A percentile compares a stretch with the other conserved stretches of the same genome.
phyloP scores from a whole-genome alignment of 495 filamentous ascomycete genomes.

The Penicillium paxilli region DNA sequence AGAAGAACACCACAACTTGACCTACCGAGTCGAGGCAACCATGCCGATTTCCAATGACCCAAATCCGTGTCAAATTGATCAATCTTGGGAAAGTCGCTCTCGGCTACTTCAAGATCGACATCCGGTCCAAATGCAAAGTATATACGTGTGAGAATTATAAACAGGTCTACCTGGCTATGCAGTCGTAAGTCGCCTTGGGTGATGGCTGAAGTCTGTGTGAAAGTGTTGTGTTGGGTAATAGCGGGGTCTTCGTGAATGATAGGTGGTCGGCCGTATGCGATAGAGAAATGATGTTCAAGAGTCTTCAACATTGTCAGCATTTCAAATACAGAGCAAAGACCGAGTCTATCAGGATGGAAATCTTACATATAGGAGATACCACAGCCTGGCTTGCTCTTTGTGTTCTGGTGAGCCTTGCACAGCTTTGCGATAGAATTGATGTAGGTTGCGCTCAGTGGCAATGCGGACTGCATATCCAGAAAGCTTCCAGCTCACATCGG shows the following conservation, averaged over 20 bases:
- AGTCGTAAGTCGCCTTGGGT: slow-evolving; percentile 54
- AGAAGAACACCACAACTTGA: not conserved
- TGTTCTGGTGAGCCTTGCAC: slow-evolving; percentile 46
- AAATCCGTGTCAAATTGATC: slow-evolving; percentile 46
- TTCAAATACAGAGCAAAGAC: not conserved
- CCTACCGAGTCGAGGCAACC: slow-evolving; percentile 51
- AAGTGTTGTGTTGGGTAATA: slow-evolving; percentile 51
- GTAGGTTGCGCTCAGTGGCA: slow-evolving; percentile 52
- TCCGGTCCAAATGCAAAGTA: slow-evolving; percentile 61
- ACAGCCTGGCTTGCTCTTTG: slow-evolving; percentile 45
- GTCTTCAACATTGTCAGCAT: slow-evolving; percentile 33
- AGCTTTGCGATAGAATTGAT: slow-evolving; percentile 52
- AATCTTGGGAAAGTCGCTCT: slow-evolving; percentile 44
- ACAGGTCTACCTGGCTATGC: slow-evolving; percentile 58
- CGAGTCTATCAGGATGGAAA: not conserved
- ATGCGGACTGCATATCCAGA: slow-evolving; percentile 58
- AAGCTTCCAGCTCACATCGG: slow-evolving; percentile 57
- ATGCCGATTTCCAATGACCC: slow-evolving; percentile 47
- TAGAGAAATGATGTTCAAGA: slow-evolving; percentile 57
- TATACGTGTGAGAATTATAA: slow-evolving; percentile 57
- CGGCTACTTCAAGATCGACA: slow-evolving; percentile 51
- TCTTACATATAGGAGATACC: slow-evolving; percentile 54
- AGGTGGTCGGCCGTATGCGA: slow-evolving; percentile 54
- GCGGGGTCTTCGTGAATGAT: slow-evolving; percentile 56
- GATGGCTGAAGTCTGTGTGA: slow-evolving; percentile 43